phyloP scores from a whole-genome alignment of 805 yeast species.

The Yarrowia sp. region DNA sequence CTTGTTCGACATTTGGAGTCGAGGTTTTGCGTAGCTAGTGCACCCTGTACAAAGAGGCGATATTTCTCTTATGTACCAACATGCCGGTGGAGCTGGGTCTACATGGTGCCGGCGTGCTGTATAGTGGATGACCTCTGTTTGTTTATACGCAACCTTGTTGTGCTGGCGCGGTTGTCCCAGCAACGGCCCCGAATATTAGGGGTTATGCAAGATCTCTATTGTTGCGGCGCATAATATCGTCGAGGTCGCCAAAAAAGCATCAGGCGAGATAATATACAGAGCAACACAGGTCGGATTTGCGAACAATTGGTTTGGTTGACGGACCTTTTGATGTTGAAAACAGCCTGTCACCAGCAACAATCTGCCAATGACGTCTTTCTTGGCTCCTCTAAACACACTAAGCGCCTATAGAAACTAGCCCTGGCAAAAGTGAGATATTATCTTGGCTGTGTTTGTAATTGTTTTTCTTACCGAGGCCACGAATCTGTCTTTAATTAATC shows the following conservation, averaged over 20 bases:
- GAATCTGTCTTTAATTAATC: neutral
- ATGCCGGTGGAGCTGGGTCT: neutral
- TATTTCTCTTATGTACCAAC: constrained; percentile 19
- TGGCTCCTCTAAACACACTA: no score
- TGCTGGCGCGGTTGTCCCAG: neutral
- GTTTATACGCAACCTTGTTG: constrained; percentile 13
- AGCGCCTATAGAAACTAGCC: no score
- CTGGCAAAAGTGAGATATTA: neutral
- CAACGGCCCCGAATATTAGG: neutral
- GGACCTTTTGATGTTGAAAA: no score
- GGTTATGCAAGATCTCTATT: constrained; percentile 9
- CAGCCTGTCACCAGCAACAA: no score
- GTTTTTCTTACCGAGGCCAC: neutral
- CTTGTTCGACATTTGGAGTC: constrained; percentile 19
- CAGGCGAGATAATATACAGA: neutral
- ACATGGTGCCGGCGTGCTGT: constrained; percentile 12
- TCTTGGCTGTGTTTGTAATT: neutral
- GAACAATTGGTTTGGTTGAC: no score
- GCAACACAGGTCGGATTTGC: no score
- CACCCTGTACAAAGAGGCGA: constrained; percentile 2
- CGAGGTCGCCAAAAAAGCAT: neutral
- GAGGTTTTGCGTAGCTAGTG: neutral
- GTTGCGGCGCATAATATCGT: neutral
- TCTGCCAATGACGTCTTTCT: no score
- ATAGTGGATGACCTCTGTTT: neutral